Conservation (phyloP, 768 basidiomycete genomes). For the Boletus fagicola region DNA sequence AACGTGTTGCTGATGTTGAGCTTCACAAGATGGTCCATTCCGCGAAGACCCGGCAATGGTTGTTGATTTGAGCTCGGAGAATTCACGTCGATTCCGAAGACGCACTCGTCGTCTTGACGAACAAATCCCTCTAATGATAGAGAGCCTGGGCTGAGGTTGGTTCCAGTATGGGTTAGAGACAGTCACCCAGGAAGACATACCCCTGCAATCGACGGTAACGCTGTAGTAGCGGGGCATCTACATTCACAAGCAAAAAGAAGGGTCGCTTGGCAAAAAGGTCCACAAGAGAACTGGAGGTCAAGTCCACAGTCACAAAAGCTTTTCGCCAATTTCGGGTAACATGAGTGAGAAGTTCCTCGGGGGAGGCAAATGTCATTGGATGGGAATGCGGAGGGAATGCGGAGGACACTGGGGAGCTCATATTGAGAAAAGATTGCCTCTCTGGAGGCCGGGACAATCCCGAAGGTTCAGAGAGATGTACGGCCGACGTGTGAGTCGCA, state of each 20-base stretch:
- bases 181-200: constrained; percentile 33
- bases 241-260: constrained; percentile 80
- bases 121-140: constrained; percentile 72
- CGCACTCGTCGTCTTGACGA: constrained; percentile 60
- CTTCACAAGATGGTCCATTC: constrained; percentile 47
- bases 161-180: constrained; percentile 9
- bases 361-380: constrained; percentile 39
- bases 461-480: neutral
- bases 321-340: constrained; percentile 80
- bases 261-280: constrained; percentile 79
- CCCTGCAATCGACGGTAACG: constrained; percentile 61
- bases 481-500: neutral
- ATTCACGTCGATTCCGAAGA: constrained; percentile 49
- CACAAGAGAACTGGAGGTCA: constrained; percentile 54
- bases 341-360: constrained; percentile 60
- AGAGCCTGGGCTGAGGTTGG: constrained; percentile 14
- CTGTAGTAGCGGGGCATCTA: constrained; percentile 78
- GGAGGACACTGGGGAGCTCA: constrained; percentile 20
- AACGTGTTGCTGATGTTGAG: constrained; percentile 69
- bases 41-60: constrained; percentile 16
- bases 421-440: constrained; percentile 21
- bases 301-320: constrained; percentile 79
- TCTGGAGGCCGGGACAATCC: constrained; percentile 1
- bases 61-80: constrained; percentile 22
- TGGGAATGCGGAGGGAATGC: constrained; percentile 23